phyloP scores from a whole-genome alignment of 805 yeast species.

The Candida bentonensis region DNA sequence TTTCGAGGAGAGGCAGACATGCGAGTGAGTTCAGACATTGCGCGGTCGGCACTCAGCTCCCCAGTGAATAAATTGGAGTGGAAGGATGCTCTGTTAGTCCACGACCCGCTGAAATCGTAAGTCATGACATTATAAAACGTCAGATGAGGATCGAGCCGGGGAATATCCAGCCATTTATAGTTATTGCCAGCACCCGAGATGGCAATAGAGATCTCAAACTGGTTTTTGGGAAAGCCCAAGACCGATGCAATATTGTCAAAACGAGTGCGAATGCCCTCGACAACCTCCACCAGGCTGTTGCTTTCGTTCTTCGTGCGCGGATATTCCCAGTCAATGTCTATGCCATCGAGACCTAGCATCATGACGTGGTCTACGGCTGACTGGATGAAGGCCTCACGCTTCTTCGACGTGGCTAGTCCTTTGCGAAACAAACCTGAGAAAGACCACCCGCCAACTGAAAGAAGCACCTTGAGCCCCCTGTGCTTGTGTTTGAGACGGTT shows the following conservation, averaged over 20 bases:
- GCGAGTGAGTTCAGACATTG: constrained; percentile 30
- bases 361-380: constrained; percentile 35
- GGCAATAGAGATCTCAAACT: constrained; percentile 53
- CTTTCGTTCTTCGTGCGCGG: constrained; percentile 42
- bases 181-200: constrained; percentile 51
- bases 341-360: constrained; percentile 65
- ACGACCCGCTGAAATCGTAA: constrained; percentile 73
- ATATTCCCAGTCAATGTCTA: constrained; percentile 93
- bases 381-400: constrained; percentile 32
- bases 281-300: constrained; percentile 27
- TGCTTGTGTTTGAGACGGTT: constrained; percentile 29
- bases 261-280: constrained; percentile 26
- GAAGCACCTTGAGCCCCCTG: constrained; percentile 36
- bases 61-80: constrained; percentile 57
- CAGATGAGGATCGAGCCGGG: constrained; percentile 42
- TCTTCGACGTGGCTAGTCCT: constrained; percentile 25
- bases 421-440: constrained; percentile 34
- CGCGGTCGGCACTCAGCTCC: constrained; percentile 33
- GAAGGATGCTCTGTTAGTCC: constrained; percentile 49
- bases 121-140: constrained; percentile 81
- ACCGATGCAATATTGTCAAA: constrained; percentile 27
- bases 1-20: constrained; percentile 34
- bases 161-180: constrained; percentile 29
- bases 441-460: constrained; percentile 83
- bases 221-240: constrained; percentile 11